Conservation (phyloP, 2,329 filamentous ascomycete species). For the Geosmithia flava region DNA sequence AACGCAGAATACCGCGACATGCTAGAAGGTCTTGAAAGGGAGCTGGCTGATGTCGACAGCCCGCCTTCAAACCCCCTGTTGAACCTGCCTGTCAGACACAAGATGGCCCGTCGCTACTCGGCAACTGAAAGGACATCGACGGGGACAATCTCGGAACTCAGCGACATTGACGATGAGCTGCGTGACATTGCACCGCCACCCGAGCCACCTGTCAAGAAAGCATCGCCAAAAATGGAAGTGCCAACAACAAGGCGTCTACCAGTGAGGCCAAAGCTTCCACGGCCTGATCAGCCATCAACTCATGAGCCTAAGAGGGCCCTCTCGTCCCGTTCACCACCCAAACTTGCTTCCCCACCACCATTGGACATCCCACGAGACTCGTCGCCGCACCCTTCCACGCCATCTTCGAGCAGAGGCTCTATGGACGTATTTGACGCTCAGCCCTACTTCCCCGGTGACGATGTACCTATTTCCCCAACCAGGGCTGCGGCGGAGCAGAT, state of each 20-base stretch:
- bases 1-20: conserved; percentile 30
- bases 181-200: conserved; percentile 7
- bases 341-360: not conserved
- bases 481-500: conserved; percentile 44
- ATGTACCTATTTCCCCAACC: conserved; percentile 21
- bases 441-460: not conserved
- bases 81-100: conserved; percentile 8
- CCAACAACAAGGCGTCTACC: conserved; percentile 7
- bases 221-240: conserved; percentile 9
- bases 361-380: not conserved
- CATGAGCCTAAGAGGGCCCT: not conserved
- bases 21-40: conserved; percentile 25
- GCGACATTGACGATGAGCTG: conserved; percentile 37
- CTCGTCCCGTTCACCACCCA: not conserved
- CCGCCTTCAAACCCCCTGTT: conserved; percentile 5
- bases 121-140: not conserved
- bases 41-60: conserved; percentile 19
- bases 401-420: not conserved
- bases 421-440: not conserved
- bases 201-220: conserved; percentile 9
- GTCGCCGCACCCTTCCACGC: not conserved
- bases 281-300: conserved; percentile 1
- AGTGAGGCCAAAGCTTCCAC: conserved; percentile 12
- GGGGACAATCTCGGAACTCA: conserved; percentile 30
- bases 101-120: not conserved